Evolutionary conservation across 2,329 filamentous ascomycete species (phyloP), one percentile per base, ranked within the genome.

Genomic region (Pezicula neosporulosa): DNA sequence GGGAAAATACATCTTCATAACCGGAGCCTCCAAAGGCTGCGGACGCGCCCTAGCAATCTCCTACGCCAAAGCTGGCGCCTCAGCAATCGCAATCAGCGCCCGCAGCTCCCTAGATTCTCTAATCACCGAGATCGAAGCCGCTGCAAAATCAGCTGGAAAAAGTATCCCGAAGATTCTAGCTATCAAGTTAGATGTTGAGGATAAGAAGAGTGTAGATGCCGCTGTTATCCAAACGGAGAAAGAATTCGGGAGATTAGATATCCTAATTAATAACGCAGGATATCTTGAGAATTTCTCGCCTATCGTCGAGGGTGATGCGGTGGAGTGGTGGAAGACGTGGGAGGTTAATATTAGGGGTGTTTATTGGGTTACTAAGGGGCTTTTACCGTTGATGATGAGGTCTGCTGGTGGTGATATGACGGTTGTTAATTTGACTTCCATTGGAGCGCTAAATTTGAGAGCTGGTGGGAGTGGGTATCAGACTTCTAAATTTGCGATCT

Each of bases 21-120:
- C 74, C 1, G 82, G 81, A 8, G 80, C 75, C 0, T 77, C 75
- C 3, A 76, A 74, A 37, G 80, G 80, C 3, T 74, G 83, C 35
- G 81, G 82, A 6, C 69, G 69, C 3, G 72, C 74, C 13, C 78
- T 75, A 3, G 80, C 80, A 1, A 60, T 78, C n/a, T 75, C 77
- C 9, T 85, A 76, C 58, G 81, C 80, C 18, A 68, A 68, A 56
- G 80, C 81, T 4, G 77, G 77, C 4, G 76, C 74, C 28, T 70
- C 74, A 0, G 63, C 67, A 27, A 79, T 86, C 50, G 76, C 75
- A 15, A 68, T 85, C 18, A 74, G 68, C 6, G 81, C 80, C 1
- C 76, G 82, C 19, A 78, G 75, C 3, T 59, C 67, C 5, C 64
- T 68, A 0, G 61, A 76, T 0, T 51, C 54, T 6, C 46, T 58